Conservation (phyloP, 2,329 filamentous ascomycete genomes). For the Phialemoniopsis sp. region DNA sequence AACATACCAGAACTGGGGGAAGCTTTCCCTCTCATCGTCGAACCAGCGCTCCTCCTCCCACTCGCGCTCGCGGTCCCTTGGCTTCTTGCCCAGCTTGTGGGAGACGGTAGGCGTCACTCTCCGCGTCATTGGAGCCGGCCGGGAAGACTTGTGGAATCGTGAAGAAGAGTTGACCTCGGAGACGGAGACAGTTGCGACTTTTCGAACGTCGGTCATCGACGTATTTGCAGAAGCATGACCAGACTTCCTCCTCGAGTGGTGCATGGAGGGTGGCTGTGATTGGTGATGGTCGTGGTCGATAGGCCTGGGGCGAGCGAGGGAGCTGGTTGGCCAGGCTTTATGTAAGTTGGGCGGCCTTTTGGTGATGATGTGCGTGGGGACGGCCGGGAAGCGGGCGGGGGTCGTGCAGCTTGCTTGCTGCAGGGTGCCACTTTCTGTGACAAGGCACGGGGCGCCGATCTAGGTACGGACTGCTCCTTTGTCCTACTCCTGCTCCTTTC, state of each 20-base stretch:
- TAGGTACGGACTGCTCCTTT: too few species aligned
- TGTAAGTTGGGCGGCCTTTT: constrained; percentile 4
- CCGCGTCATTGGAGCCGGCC: constrained; percentile 34
- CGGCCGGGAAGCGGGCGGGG: constrained; percentile 11
- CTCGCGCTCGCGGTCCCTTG: constrained; percentile 46
- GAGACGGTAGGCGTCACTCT: constrained; percentile 29
- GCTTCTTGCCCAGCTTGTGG: constrained; percentile 46
- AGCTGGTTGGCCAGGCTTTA: constrained; percentile 9
- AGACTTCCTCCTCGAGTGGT: constrained; percentile 54
- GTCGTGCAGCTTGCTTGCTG: constrained; percentile 2
- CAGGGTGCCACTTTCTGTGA: neutral
- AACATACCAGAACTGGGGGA: constrained; percentile 62
- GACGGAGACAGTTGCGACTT: constrained; percentile 31
- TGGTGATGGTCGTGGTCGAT: constrained; percentile 12
- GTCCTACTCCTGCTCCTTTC: too few species aligned
- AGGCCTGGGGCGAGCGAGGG: constrained; percentile 7
- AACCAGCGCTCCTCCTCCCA: constrained; percentile 43
- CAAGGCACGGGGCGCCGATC: neutral
- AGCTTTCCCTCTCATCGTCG: constrained; percentile 58
- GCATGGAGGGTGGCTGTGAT: constrained; percentile 35
- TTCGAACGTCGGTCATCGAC: constrained; percentile 52
- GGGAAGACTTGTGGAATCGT: constrained; percentile 32
- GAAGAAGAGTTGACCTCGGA: constrained; percentile 31
- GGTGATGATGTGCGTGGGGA: constrained; percentile 7
- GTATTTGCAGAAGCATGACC: constrained; percentile 48